Evolutionary conservation across 1,284 basidiomycete species (phyloP).

Genomic region (Mixia osmundae): DNA sequence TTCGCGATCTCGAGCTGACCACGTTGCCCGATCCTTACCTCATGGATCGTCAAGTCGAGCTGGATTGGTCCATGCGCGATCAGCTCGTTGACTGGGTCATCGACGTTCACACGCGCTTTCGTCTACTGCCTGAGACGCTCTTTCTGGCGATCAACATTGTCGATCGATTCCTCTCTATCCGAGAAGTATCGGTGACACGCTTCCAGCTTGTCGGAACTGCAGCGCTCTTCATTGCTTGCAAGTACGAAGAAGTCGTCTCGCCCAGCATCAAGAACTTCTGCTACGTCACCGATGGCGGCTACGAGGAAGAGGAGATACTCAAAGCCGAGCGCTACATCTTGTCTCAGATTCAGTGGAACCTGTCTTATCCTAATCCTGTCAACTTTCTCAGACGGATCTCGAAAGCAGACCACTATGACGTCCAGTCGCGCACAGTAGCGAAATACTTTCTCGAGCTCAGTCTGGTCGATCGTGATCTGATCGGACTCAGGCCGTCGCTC

Average conservation of each 20-base stretch:
- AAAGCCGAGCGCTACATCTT: slow-evolving; percentile 84
- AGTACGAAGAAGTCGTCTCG: slow-evolving; percentile 88
- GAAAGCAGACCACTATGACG: slow-evolving; percentile 90
- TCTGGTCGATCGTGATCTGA: slow-evolving; percentile 61
- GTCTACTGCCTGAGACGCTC: slow-evolving; percentile 79
- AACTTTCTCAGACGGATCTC: slow-evolving; percentile 76
- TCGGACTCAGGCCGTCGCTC: slow-evolving; percentile 57
- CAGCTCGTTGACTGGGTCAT: slow-evolving; percentile 94
- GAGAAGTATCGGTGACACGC: slow-evolving; percentile 73
- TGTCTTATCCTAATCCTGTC: slow-evolving; percentile 80
- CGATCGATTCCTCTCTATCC: slow-evolving; percentile 80
- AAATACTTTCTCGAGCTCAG: slow-evolving; percentile 86
- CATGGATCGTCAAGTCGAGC: slow-evolving; percentile 71
- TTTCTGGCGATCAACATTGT: slow-evolving; percentile 88
- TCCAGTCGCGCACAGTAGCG: slow-evolving; percentile 67
- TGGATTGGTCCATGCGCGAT: slow-evolving; percentile 76
- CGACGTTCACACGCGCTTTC: slow-evolving; percentile 68
- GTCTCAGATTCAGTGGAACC: slow-evolving; percentile 72
- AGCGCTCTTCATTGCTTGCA: slow-evolving; percentile 77
- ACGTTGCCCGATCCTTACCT: slow-evolving; percentile 73
- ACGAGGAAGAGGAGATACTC: slow-evolving; percentile 65
- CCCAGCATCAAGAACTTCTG: slow-evolving; percentile 74
- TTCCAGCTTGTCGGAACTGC: slow-evolving; percentile 88
- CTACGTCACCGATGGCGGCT: slow-evolving; percentile 67
- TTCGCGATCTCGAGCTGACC: slow-evolving; percentile 41